These are phyloP conservation scores for Rhodotorula sphaerocarpa DNA, from an alignment of 768 basidiomycete species.

Conservation along the genomic window DNA sequence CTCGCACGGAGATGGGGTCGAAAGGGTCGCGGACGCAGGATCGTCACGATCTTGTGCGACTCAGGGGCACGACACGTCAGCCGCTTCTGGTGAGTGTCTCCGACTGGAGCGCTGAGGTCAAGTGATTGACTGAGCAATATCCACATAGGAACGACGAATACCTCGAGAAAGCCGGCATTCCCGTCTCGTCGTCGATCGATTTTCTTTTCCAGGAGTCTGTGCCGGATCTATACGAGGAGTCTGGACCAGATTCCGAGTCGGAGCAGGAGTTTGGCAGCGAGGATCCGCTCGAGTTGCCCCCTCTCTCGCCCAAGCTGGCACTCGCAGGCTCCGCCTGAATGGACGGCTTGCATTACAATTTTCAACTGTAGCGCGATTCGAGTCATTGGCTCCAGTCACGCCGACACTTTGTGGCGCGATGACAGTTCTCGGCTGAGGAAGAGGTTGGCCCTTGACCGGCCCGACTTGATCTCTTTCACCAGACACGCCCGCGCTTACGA, in stretches of 20 bases:
- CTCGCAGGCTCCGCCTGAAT: too few species aligned
- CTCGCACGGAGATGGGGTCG: slow-evolving; percentile 56
- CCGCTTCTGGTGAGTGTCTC: slow-evolving; percentile 50
- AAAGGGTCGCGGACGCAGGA: slow-evolving; percentile 54
- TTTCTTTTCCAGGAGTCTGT: slow-evolving; percentile 8
- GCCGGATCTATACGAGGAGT: background rate
- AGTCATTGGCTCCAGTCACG: too few species aligned
- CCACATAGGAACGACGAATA: slow-evolving; percentile 53
- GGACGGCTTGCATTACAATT: too few species aligned
- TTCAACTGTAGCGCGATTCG: too few species aligned
- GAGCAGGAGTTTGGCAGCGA: slow-evolving; percentile 5
- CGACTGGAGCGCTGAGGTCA: background rate
- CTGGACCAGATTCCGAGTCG: background rate
- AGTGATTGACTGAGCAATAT: too few species aligned
- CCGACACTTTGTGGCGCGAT: too few species aligned
- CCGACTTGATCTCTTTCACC: too few species aligned
- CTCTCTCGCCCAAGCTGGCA: background rate
- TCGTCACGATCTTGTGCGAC: slow-evolving; percentile 87
- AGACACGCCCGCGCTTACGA: too few species aligned
- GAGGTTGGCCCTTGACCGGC: too few species aligned
- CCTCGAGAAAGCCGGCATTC: slow-evolving; percentile 47
- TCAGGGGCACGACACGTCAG: slow-evolving; percentile 66
- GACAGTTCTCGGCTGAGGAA: too few species aligned
- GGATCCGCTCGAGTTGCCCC: background rate
- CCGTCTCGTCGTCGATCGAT: slow-evolving; percentile 36